phyloP scores from a whole-genome alignment of 805 yeast genomes.

The Cyberlindnera samutprakarnensis region DNA sequence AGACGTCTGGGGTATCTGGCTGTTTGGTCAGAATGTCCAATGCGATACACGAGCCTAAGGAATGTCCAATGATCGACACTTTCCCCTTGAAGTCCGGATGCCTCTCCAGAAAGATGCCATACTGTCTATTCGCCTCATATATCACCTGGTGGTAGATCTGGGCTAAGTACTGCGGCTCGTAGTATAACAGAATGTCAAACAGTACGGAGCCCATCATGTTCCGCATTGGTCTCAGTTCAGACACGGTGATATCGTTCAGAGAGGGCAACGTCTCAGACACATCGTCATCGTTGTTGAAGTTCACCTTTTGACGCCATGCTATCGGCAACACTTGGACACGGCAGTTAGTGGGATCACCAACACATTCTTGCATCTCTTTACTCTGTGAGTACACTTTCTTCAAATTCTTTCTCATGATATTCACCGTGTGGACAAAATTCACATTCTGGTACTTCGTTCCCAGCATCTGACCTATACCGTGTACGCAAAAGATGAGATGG shows the following conservation, averaged over 20 bases:
- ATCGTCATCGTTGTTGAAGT: slow-evolving; percentile 44
- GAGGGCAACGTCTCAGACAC: slow-evolving; percentile 47
- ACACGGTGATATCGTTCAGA: slow-evolving; percentile 64
- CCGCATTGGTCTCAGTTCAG: slow-evolving; percentile 70
- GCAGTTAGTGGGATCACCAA: slow-evolving; percentile 33
- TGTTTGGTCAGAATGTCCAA: slow-evolving; percentile 64
- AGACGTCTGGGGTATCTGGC: slow-evolving; percentile 14
- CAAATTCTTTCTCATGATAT: slow-evolving; percentile 48
- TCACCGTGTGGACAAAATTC: slow-evolving; percentile 81
- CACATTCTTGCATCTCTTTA: slow-evolving; percentile 26
- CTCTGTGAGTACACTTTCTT: slow-evolving; percentile 42
- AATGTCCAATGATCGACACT: slow-evolving; percentile 83
- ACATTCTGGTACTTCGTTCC: slow-evolving; percentile 74
- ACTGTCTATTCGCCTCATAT: slow-evolving; percentile 55
- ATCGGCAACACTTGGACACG: slow-evolving; percentile 82
- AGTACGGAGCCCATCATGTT: slow-evolving; percentile 80
- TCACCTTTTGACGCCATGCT: slow-evolving; percentile 80
- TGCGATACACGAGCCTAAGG: slow-evolving; percentile 80
- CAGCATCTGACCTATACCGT: slow-evolving; percentile 89
- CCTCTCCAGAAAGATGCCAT: slow-evolving; percentile 45
- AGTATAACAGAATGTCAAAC: slow-evolving; percentile 73
- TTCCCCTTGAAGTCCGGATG: slow-evolving; percentile 76
- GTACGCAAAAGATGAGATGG: slow-evolving; percentile 78
- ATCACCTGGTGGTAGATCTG: slow-evolving; percentile 59
- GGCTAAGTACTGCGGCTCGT: slow-evolving; percentile 59